Base-by-base conservation (phyloP, 2,329 filamentous ascomycete genomes). In the Claviceps digitariae region DNA sequence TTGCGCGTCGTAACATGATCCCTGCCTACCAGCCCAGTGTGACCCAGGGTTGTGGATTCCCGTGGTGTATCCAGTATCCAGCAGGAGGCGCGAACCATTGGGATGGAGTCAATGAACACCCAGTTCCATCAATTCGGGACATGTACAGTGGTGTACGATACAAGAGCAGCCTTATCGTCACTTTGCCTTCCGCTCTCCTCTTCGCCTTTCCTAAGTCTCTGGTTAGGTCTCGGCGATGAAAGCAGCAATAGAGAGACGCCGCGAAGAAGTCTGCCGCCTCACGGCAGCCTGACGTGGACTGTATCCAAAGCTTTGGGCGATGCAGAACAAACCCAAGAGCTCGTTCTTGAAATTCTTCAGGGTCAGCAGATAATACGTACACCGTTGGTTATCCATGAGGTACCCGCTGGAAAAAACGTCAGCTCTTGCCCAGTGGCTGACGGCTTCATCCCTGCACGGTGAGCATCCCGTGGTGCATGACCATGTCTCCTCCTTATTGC, bases 1-100 rank as follows among this genome's bases (percentile, higher is more conserved):
- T 41, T 50, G 44, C 51, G 54, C 48, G 51, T 51, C 54, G 44
- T 51, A 38, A 53, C 52, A 55, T 45, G 45, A 49, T 29, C 48
- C 54, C 46, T 53, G 54, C 43, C 38, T 43, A 48, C 34, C 40
- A 38, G n/a, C 23, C 29, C 29, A 45, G 31, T 17, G 4, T 52
- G 45, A 51, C 51, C 54, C 51, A 45, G 47, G 21, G 25, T 49
- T 50, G 51, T 45, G 51, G 54, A 47, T 53, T 51, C 48, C 23
- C 25, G 36, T 45, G 51, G n/a, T 31, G 20, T 25, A 49, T 20
- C 44, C 43, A 17, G 20, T 25, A 49, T 20, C 44, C 43, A 17
- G 51, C 44, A 51, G 31, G n/a, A 45, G 36, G 45, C 53, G 47
- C 51, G 51, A 55, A 55, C 51, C 51, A 51, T 40, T 49, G 38